Percentiles rank a stretch among this genome's conserved stretches.
Conservation (phyloP, 306 rosid genomes). For the Sicyos edulis region DNA sequence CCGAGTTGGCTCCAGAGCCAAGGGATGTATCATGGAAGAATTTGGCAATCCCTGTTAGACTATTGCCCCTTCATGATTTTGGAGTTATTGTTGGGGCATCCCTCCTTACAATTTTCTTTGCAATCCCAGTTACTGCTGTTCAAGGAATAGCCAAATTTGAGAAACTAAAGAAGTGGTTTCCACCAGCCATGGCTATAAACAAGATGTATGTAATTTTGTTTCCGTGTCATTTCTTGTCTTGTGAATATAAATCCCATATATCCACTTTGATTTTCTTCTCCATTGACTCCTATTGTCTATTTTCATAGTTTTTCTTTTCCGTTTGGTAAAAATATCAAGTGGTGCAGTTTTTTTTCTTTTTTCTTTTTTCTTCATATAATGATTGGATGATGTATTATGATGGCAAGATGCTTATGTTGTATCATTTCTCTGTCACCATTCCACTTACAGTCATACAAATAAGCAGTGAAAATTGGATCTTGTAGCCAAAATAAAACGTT, state of each 20-base stretch:
- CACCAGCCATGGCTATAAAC: conserved; percentile 79
- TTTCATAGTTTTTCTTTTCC: neutral
- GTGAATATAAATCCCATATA: neutral
- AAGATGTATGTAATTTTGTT: conserved; percentile 50
- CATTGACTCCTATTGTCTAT: conserved; percentile 13
- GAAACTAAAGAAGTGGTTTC: conserved; percentile 85
- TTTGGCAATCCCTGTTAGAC: conserved; percentile 48
- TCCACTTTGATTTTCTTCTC: neutral
- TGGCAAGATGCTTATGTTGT: neutral
- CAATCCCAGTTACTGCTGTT: conserved; percentile 83
- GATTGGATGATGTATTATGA: neutral
- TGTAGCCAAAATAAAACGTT: neutral
- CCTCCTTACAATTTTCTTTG: conserved; percentile 72
- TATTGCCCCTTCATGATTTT: conserved; percentile 53
- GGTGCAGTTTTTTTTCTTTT: neutral
- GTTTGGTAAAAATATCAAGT: neutral
- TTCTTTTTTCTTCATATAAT: neutral
- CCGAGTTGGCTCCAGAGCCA: conserved; percentile 83
- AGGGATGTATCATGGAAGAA: conserved; percentile 93
- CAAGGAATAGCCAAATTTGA: conserved; percentile 93
- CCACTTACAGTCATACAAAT: neutral
- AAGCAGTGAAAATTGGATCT: neutral
- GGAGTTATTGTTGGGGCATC: conserved; percentile 61
- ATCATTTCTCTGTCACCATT: neutral
- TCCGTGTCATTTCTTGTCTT: conserved; percentile 6